Evolutionary conservation across 2,329 filamentous ascomycete genomes (phyloP).

Genomic region (Thermochaetoides dissita): DNA sequence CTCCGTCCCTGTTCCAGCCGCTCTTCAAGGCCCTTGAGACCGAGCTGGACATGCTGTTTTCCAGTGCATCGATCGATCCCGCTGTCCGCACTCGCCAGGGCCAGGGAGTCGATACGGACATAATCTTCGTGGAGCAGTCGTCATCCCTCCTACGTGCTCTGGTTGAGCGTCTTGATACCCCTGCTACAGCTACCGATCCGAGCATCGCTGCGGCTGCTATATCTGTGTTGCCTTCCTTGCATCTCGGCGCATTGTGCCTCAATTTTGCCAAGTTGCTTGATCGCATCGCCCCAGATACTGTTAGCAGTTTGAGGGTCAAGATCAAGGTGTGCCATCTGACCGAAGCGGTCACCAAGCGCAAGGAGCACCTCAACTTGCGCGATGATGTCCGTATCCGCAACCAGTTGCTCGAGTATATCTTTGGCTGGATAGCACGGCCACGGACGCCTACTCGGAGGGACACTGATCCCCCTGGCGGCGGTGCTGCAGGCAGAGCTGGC

Average conservation of each 20-base stretch:
- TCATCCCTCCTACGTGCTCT: slow-evolving; percentile 49
- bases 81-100: slow-evolving; percentile 31
- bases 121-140: slow-evolving; percentile 54
- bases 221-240: slow-evolving; percentile 23
- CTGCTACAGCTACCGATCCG: slow-evolving; percentile 48
- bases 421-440: slow-evolving; percentile 53
- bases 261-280: slow-evolving; percentile 56
- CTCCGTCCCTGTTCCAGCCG: slow-evolving; percentile 45
- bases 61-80: slow-evolving; percentile 34
- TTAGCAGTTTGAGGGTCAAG: slow-evolving; percentile 46
- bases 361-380: slow-evolving; percentile 53
- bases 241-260: slow-evolving; percentile 48
- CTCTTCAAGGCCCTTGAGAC: slow-evolving; percentile 52
- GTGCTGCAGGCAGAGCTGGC: slow-evolving; percentile 25
- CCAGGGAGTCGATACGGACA: slow-evolving; percentile 34
- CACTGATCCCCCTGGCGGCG: slow-evolving; percentile 21
- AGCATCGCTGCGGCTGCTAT: slow-evolving; percentile 39
- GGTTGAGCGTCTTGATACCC: slow-evolving; percentile 49
- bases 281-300: slow-evolving; percentile 35
- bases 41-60: slow-evolving; percentile 50
- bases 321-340: slow-evolving; percentile 56
- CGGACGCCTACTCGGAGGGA: slow-evolving; percentile 34
- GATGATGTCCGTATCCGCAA: slow-evolving; percentile 57
- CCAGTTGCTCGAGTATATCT: slow-evolving; percentile 53
- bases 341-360: slow-evolving; percentile 50